Conservation (phyloP, 306 rosid species). For the Trifolium dubium region DNA sequence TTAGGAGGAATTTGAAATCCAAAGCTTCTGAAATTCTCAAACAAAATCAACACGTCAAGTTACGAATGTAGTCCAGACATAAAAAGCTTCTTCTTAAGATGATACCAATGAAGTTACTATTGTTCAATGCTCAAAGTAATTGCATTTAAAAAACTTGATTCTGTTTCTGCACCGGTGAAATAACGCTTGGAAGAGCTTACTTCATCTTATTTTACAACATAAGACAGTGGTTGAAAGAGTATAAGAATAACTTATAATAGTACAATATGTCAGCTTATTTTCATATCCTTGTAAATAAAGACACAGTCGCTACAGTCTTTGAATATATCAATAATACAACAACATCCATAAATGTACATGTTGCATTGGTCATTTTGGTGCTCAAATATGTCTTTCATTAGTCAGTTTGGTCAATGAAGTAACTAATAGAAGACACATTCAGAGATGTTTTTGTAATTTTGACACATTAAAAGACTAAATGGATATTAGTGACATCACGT, state of each 20-base stretch:
- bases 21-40: conserved; percentile 67
- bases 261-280: background rate
- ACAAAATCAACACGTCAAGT: conserved; percentile 22
- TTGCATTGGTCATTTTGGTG: background rate
- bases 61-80: conserved; percentile 16
- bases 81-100: background rate
- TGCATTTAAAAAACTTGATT: background rate
- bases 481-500: background rate
- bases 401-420: background rate
- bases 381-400: background rate
- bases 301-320: background rate
- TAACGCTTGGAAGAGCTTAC: background rate
- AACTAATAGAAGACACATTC: background rate
- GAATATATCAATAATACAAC: background rate
- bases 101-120: background rate
- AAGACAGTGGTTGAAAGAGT: background rate
- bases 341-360: background rate
- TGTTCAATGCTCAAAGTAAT: background rate
- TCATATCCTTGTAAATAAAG: background rate
- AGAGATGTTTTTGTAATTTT: background rate
- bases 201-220: background rate
- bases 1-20: conserved; percentile 93
- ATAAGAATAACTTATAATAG: background rate
- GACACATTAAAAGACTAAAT: background rate
- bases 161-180: background rate